Evolutionary conservation across 345 rosid species (phyloP).

Genomic region (Populus alba): DNA sequence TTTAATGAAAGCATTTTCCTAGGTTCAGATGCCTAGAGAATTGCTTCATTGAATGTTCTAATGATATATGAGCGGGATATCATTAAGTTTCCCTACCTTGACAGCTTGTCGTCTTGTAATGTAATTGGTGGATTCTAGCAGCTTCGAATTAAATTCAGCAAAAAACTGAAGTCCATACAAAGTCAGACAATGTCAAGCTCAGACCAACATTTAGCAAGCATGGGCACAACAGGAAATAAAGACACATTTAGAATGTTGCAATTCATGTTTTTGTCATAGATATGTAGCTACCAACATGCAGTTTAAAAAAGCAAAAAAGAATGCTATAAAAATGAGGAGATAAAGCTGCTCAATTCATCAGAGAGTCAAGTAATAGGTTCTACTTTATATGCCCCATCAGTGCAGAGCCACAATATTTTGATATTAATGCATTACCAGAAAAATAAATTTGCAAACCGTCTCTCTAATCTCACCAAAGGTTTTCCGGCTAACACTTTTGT

Average conservation of each 20-base stretch:
- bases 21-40: not conserved
- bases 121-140: slow-evolving; percentile 88
- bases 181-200: slow-evolving; percentile 8
- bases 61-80: not conserved
- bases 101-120: slow-evolving; percentile 95
- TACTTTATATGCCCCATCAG: not conserved
- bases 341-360: not conserved
- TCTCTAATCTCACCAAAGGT: not conserved
- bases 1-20: not conserved
- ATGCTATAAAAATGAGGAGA: not conserved
- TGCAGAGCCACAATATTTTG: not conserved
- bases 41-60: not conserved
- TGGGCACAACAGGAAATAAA: not conserved
- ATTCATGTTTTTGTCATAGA: not conserved
- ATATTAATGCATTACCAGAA: not conserved
- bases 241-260: not conserved
- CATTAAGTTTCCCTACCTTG: slow-evolving; percentile 48
- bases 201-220: not conserved
- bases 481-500: not conserved
- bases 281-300: not conserved
- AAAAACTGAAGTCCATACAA: slow-evolving; percentile 63
- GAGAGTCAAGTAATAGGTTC: not conserved
- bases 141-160: slow-evolving; percentile 75
- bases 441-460: not conserved
- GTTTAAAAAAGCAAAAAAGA: not conserved